Base-by-base conservation (phyloP, 2,329 filamentous ascomycete species). In the Xylaria sp. region DNA sequence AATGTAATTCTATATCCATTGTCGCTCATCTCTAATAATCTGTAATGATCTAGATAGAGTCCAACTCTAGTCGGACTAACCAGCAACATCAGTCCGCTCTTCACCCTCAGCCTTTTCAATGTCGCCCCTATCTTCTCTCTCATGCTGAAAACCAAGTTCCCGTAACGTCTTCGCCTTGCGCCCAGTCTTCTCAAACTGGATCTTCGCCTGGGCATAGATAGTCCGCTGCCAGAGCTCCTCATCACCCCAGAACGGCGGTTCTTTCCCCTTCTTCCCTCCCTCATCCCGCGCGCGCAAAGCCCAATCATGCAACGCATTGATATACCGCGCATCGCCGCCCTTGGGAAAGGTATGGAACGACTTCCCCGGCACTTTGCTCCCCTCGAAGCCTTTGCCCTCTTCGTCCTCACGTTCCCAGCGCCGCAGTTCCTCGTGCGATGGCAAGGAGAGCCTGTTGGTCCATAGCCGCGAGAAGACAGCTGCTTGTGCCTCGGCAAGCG, bases 381-480 rank as follows among this genome's bases (percentile, higher is more conserved):
- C 76, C 80, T 91, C 71, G 1, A 60, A 18, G 87, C 86, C 86
- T 84, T 88, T 65, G 0, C 60, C 59, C 4, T 76, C 77, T 64
- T 83, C 90, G 53, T 90, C 85, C 0, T 82, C 76, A 2, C 81
- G 80, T 76, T 93, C 92, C 93, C 93, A 97, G 1, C 75, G 75
- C 63, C 84, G 79, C 91, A 97, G 97, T 60, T 89, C 87, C 0
- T 81, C 76, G 1, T 77, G 78, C 0, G 86, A 76, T 0, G 94
- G 94, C 9, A 97, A 81, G 0, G 80, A 70, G 0, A 97, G 81
- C 0, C 87, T 82, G 39, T 92, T 91, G 0, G 93, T 88, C 87
- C 93, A 97, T 0, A 94, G 86, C 0, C 93, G 88, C 2, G 94
- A 89, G 53, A 97, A 84, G 0, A 93, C 87, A 0, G 94, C 91